Base-by-base conservation (phyloP, 495 filamentous ascomycete genomes). In the Staphylotrichum tortipilum region DNA sequence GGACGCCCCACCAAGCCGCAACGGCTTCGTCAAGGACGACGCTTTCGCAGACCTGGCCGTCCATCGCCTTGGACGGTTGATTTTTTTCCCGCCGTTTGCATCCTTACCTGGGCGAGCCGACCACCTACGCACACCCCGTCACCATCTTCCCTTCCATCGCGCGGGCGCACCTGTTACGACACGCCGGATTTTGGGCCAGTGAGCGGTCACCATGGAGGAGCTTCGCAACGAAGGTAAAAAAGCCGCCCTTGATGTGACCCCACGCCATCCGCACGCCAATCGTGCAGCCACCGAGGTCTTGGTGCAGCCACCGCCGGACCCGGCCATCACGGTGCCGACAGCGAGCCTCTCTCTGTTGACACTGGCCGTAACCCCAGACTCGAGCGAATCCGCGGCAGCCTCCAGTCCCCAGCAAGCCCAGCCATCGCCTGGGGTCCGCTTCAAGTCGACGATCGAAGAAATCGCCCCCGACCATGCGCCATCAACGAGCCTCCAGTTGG, bases 391-490 rank as follows among this genome's bases (percentile, higher is more conserved):
- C 47, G 50, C 55, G 44, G 39, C 55, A 50, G 47, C 33, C 40
- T 46, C 3, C 24, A 44, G 40, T 40, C 33, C 37, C 34, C 44
- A 50, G 11, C 45, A 49, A 29, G 23, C 44, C 6, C 64, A 70
- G 17, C 22, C 44, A 18, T 14, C 47, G 54, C 67, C 78, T 66
- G 65, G 75, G 21, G 89, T 95, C 46, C 85, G 88, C 51, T 95
- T 95, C 67, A 86, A 84, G 35, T 84, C 85, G 14, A 63, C 65
- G 31, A 74, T 84, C 53, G 80, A 84, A 67, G 88, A 92, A 66
- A 91, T 94, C 60, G 76, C 82, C 30, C 82, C 84, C 17, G 64
- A 71, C 14, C 52, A 63, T 56, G 52, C 56, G 38, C 44, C 42
- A 36, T 34, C 55, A 44, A 17, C 42, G 52, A 61, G 49, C 69